Conservation (phyloP, 768 basidiomycete species). For the Suillus ampliporus region DNA sequence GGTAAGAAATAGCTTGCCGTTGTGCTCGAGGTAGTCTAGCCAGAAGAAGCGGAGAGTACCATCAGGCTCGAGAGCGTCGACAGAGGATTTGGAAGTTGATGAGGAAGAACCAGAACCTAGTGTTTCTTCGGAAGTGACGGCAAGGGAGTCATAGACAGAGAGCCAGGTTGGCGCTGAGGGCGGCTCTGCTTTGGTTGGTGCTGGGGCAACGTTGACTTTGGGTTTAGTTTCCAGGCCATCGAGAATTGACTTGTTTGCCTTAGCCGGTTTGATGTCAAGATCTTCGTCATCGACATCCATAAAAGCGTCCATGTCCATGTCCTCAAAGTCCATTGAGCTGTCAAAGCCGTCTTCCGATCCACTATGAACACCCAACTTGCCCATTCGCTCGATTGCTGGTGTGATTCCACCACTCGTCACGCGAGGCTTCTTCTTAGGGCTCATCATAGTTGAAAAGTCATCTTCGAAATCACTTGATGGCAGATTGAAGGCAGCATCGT, state of each 20-base stretch:
- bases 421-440: constrained; percentile 71
- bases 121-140: constrained; percentile 63
- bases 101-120: constrained; percentile 51
- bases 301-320: constrained; percentile 61
- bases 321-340: constrained; percentile 44
- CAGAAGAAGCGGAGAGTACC: constrained; percentile 92
- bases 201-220: neutral
- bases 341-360: constrained; percentile 52
- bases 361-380: constrained; percentile 62
- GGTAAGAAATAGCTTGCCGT: constrained; percentile 85
- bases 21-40: constrained; percentile 91
- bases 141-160: constrained; percentile 74
- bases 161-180: constrained; percentile 67
- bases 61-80: constrained; percentile 78
- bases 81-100: constrained; percentile 43
- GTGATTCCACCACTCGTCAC: constrained; percentile 50
- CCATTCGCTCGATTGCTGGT: constrained; percentile 64
- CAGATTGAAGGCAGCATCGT: constrained; percentile 29
- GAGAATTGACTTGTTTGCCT: constrained; percentile 24
- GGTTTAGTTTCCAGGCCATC: constrained; percentile 24
- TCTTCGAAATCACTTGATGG: constrained; percentile 63
- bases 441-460: constrained; percentile 46
- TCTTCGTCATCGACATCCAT: constrained; percentile 66
- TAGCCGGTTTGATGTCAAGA: constrained; percentile 43
- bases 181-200: constrained; percentile 49